Evolutionary conservation across 768 basidiomycete genomes (phyloP).

Genomic region (Glaciozyma martinii): DNA sequence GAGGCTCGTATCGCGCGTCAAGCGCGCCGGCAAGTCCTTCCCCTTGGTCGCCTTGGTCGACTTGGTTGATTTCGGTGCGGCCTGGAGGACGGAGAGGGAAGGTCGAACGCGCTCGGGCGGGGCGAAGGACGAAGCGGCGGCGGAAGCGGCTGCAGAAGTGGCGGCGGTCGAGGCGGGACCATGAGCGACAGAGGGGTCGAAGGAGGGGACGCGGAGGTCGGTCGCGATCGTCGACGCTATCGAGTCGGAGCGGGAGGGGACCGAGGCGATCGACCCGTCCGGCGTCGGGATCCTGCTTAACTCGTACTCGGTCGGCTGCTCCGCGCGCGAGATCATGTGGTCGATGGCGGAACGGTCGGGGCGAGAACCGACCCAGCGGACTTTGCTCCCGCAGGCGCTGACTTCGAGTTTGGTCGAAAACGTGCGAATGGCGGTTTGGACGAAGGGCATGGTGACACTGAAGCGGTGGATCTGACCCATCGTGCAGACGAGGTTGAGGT

Average conservation of each 20-base stretch:
- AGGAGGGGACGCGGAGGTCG: background rate
- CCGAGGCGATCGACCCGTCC: background rate
- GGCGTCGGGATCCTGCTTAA: background rate
- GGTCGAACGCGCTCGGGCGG: background rate
- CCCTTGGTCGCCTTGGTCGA: too few species aligned
- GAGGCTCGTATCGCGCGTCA: too few species aligned
- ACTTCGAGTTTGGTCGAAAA: constrained; percentile 23
- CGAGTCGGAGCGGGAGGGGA: background rate
- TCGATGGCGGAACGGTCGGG: background rate
- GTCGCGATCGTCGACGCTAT: background rate
- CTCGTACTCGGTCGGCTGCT: too few species aligned
- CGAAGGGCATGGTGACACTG: constrained; percentile 24
- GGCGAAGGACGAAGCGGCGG: background rate
- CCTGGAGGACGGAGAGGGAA: too few species aligned
- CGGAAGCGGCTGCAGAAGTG: background rate
- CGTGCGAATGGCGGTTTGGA: constrained; percentile 17
- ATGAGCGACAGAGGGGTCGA: too few species aligned
- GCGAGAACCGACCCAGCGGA: constrained; percentile 22
- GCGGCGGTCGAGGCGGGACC: background rate
- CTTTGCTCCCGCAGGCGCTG: constrained; percentile 11
- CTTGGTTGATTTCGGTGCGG: too few species aligned
- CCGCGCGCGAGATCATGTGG: too few species aligned
- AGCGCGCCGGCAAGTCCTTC: too few species aligned
- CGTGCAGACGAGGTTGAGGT: constrained; percentile 29
- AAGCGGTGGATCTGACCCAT: constrained; percentile 24